Conservation (phyloP, 2,329 filamentous ascomycete species). For the Nectriaceae sp. region DNA sequence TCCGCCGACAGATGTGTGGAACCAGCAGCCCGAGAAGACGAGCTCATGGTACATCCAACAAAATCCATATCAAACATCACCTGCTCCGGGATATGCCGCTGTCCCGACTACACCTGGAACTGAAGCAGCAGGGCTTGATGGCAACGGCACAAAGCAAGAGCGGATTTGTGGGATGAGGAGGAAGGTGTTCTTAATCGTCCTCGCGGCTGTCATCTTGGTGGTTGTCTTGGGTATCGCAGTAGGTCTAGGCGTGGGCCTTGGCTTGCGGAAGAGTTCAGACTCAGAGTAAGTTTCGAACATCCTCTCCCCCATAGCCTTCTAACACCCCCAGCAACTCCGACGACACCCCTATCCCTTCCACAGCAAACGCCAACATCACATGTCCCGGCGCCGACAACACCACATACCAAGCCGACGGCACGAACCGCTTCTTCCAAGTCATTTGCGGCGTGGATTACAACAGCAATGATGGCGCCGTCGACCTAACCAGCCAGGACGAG, state of each 20-base stretch:
- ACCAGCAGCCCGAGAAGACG: not conserved
- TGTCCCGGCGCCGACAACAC: conserved; percentile 17
- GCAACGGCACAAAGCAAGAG: not conserved
- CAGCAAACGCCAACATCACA: conserved; percentile 9
- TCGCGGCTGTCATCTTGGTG: not conserved
- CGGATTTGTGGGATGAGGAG: not conserved
- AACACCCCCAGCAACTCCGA: not conserved
- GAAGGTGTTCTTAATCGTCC: not conserved
- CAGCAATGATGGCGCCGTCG: conserved; percentile 12
- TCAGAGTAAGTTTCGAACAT: not conserved
- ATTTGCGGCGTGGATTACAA: conserved; percentile 22
- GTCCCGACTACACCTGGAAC: not conserved
- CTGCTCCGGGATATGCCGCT: not conserved
- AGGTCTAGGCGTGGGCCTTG: not conserved
- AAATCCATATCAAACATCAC: not conserved
- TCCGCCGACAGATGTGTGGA: not conserved
- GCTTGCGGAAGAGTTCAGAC: not conserved
- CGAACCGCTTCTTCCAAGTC: conserved; percentile 12
- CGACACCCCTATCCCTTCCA: not conserved
- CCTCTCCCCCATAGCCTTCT: not conserved
- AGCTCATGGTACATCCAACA: not conserved
- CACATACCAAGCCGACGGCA: conserved; percentile 8
- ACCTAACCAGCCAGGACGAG: conserved; percentile 11
- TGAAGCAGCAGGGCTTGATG: not conserved
- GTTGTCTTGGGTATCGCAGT: not conserved